Conservation (phyloP, 139 green algal genomes). For the Chlamydomonas applanata region DNA sequence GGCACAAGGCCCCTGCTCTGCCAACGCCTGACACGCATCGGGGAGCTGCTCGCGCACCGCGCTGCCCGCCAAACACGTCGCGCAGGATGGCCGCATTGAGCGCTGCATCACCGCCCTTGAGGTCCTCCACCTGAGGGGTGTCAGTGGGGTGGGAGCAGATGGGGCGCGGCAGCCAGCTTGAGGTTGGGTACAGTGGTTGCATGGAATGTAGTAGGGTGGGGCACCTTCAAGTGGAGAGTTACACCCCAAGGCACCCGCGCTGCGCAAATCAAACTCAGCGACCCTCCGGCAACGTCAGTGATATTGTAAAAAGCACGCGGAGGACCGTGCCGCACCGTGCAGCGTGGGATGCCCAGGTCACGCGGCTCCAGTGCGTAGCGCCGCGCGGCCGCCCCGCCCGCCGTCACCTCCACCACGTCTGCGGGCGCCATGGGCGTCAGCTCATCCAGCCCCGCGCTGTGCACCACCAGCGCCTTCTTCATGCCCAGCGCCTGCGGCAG, state of each 20-base stretch:
- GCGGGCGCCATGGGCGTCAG: conserved; percentile 94
- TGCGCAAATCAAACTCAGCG: too few species aligned
- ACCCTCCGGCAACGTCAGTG: too few species aligned
- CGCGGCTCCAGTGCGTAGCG: conserved; percentile 66
- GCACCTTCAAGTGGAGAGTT: too few species aligned
- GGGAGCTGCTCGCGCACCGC: conserved; percentile 29
- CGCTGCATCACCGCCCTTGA: conserved; percentile 84
- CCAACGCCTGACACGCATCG: background rate
- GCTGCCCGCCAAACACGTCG: conserved; percentile 87
- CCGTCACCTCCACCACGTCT: conserved; percentile 86
- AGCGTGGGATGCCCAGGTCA: conserved; percentile 89
- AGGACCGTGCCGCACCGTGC: conserved; percentile 35
- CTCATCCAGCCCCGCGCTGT: conserved; percentile 95
- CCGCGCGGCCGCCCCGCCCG: conserved; percentile 15
- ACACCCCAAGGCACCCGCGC: too few species aligned
- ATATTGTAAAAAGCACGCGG: too few species aligned
- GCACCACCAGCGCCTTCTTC: conserved; percentile 88
- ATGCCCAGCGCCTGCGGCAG: conserved; percentile 20
- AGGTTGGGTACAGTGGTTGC: too few species aligned
- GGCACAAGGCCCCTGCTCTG: too few species aligned
- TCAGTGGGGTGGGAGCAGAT: too few species aligned
- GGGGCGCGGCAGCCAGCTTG: too few species aligned
- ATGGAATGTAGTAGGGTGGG: too few species aligned
- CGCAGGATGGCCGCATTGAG: conserved; percentile 88
- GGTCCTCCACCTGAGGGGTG: conserved; percentile 79